Percentiles rank a stretch among this genome's conserved stretches.
Conservation (phyloP, 176 grass and related monocot species). For the Dendrocalamus sinicus region DNA sequence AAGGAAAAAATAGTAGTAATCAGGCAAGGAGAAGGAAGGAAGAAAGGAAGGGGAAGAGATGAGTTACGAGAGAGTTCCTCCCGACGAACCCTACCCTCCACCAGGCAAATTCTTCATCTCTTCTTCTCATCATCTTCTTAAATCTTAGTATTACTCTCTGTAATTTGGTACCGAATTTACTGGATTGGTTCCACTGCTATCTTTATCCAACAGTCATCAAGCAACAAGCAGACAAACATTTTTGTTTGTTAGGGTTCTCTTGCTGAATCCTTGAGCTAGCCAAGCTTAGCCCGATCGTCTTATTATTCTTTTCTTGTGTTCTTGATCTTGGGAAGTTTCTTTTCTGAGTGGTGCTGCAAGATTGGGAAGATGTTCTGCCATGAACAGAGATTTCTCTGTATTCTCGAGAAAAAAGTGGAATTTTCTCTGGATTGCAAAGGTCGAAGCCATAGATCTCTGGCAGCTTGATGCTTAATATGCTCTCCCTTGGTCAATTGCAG, state of each 20-base stretch:
- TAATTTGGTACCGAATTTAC: background rate
- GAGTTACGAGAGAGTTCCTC: slow-evolving; percentile 45
- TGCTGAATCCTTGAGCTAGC: background rate
- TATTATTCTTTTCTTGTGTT: slow-evolving; percentile 9
- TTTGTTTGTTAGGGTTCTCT: slow-evolving; percentile 4
- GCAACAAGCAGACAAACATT: background rate
- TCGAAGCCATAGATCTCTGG: background rate
- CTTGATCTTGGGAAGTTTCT: background rate
- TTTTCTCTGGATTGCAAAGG: background rate
- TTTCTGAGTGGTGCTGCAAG: background rate
- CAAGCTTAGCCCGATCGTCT: background rate
- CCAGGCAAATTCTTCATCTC: slow-evolving; percentile 43
- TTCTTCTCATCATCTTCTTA: background rate
- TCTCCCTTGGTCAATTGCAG: slow-evolving; percentile 21
- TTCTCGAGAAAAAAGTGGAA: background rate
- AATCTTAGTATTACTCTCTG: background rate
- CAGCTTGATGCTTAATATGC: background rate
- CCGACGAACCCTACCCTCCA: slow-evolving; percentile 41
- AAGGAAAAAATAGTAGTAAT: background rate
- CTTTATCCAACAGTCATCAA: background rate
- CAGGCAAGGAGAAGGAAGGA: background rate
- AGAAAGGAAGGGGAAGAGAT: background rate
- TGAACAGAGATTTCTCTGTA: background rate
- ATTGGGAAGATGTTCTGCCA: background rate
- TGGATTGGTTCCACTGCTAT: background rate